Evolutionary conservation across 139 green algal species (phyloP).

Genomic region (Dunaliella sp.): DNA sequence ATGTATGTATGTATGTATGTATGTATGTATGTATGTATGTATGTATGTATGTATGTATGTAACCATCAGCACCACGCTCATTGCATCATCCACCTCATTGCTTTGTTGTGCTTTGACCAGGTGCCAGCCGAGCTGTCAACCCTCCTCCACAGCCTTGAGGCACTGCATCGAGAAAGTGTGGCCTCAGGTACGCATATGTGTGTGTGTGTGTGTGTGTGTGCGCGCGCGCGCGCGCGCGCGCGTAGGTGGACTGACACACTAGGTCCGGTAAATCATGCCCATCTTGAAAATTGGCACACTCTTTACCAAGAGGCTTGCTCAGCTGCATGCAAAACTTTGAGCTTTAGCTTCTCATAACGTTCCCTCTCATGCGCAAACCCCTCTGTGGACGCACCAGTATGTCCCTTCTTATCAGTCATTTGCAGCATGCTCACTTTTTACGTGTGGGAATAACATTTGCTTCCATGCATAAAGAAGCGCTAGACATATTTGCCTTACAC

Average conservation of each 20-base stretch:
- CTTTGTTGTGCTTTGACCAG: not conserved
- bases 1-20: constrained; percentile 43
- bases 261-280: not conserved
- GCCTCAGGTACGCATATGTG: constrained; percentile 24
- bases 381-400: too few species aligned
- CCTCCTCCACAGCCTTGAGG: not conserved
- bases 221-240: too few species aligned
- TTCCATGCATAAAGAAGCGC: too few species aligned
- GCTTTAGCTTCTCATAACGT: not conserved
- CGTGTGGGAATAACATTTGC: too few species aligned
- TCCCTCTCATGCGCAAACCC: too few species aligned
- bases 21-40: not conserved
- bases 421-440: too few species aligned
- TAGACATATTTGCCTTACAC: too few species aligned
- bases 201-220: too few species aligned
- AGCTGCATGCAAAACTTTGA: not conserved
- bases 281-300: not conserved
- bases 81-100: not conserved
- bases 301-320: not conserved
- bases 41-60: not conserved
- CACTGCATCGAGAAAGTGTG: constrained; percentile 43
- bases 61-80: not conserved
- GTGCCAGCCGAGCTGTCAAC: not conserved
- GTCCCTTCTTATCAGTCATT: too few species aligned
- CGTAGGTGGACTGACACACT: not conserved